Conservation (phyloP, 768 basidiomycete genomes). For the Cystobasidiopsis lactophilus region DNA sequence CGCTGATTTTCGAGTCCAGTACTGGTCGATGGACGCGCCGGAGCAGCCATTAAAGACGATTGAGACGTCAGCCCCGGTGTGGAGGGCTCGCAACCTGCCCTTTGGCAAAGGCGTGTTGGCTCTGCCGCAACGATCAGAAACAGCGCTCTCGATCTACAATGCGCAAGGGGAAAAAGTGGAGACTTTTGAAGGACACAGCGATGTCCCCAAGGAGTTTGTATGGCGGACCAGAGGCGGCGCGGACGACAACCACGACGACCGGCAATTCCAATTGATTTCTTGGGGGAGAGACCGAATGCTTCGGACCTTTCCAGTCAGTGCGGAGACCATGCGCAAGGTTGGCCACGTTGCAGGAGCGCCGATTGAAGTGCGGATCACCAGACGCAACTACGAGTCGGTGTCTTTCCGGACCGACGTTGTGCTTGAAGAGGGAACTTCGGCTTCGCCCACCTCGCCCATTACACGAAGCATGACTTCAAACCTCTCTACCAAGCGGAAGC, state of each 20-base stretch:
- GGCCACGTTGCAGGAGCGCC: constrained; percentile 24
- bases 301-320: constrained; percentile 68
- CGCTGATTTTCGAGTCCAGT: constrained; percentile 14
- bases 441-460: not conserved
- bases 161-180: constrained; percentile 29
- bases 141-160: constrained; percentile 55
- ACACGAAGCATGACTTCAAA: too few species aligned
- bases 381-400: constrained; percentile 20
- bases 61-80: constrained; percentile 66
- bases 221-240: constrained; percentile 46
- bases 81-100: constrained; percentile 76
- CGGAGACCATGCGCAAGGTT: constrained; percentile 34
- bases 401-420: not conserved
- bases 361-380: constrained; percentile 24
- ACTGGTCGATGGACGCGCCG: constrained; percentile 18
- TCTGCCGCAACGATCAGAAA: constrained; percentile 68
- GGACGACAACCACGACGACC: constrained; percentile 35
- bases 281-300: constrained; percentile 82
- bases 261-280: constrained; percentile 42
- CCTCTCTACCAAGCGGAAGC: not conserved
- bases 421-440: not conserved
- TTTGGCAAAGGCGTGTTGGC: constrained; percentile 56
- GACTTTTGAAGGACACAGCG: constrained; percentile 58
- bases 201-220: constrained; percentile 93
- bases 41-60: constrained; percentile 24